These are phyloP conservation scores for Aspergillus oerlinghausenensis DNA, from an alignment of 2,329 filamentous ascomycete genomes.

Conservation along the genomic window DNA sequence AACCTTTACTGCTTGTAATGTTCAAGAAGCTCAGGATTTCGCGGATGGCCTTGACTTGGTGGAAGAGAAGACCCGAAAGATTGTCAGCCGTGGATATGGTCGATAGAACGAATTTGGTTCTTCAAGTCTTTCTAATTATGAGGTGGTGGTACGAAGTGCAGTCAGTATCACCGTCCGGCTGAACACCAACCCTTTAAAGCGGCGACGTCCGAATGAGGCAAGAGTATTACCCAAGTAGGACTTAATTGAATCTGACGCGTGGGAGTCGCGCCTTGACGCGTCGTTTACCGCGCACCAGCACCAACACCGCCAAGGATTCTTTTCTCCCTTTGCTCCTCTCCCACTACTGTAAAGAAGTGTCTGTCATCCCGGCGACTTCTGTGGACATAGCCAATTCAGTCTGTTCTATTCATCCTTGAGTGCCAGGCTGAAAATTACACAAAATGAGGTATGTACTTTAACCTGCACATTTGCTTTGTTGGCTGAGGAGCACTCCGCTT, in stretches of 20 bases:
- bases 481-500: conserved; percentile 8
- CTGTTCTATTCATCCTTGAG: conserved; percentile 4
- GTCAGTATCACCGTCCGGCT: too few relatives aligned
- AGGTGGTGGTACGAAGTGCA: too few relatives aligned
- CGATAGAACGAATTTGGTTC: too few relatives aligned
- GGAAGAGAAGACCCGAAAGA: too few relatives aligned
- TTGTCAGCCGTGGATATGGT: too few relatives aligned
- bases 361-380: conserved; percentile 4
- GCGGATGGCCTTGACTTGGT: too few relatives aligned
- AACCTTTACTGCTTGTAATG: not conserved
- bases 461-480: not conserved
- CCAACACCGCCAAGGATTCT: conserved; percentile 15
- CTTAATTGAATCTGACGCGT: conserved; percentile 32
- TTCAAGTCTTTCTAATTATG: too few relatives aligned
- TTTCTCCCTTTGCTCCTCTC: conserved; percentile 17
- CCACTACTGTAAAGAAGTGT: not conserved
- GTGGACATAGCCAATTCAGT: conserved; percentile 6
- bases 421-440: conserved; percentile 12
- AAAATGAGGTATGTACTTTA: conserved; percentile 27
- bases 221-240: conserved; percentile 20
- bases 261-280: conserved; percentile 13
- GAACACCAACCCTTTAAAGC: not conserved
- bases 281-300: conserved; percentile 8
- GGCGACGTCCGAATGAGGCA: not conserved
- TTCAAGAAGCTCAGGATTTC: too few relatives aligned